These are phyloP conservation scores for Globisporangium perplexum DNA, from an alignment of 352 stramenopile species.

Conservation along the genomic window DNA sequence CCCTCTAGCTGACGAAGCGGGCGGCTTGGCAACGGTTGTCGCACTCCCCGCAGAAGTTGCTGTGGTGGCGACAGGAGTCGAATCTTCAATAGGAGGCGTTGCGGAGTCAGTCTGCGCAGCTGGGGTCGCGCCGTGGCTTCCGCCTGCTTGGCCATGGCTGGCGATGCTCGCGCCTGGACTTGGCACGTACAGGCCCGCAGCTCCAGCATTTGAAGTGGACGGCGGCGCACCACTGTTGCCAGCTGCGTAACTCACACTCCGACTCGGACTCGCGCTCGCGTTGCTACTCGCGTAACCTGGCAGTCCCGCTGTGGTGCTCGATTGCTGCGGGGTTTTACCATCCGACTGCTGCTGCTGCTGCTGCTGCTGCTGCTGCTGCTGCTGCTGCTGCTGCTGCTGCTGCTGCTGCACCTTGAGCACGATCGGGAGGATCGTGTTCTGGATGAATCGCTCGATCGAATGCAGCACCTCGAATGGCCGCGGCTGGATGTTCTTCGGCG, in stretches of 20 bases:
- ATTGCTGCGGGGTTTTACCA: constrained; percentile 7
- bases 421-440: constrained; percentile 72
- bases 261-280: background rate
- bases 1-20: constrained; percentile 2
- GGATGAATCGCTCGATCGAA: constrained; percentile 80
- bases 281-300: constrained; percentile 3
- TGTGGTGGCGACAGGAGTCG: background rate
- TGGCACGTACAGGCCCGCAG: background rate
- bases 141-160: background rate
- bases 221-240: background rate
- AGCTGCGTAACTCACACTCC: background rate
- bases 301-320: constrained; percentile 2
- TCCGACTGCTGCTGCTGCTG: constrained; percentile 14
- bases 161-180: background rate
- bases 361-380: no score
- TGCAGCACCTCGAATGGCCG: constrained; percentile 61
- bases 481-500: constrained; percentile 34
- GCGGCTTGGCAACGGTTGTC: background rate
- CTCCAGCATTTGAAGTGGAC: background rate
- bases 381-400: no score
- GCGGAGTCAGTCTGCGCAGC: background rate
- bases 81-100: background rate
- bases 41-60: background rate
- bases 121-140: background rate
- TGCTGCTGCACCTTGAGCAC: constrained; percentile 45